Evolutionary conservation across 441 rosid genomes (phyloP).

Genomic region (Gossypium gossypioides): DNA sequence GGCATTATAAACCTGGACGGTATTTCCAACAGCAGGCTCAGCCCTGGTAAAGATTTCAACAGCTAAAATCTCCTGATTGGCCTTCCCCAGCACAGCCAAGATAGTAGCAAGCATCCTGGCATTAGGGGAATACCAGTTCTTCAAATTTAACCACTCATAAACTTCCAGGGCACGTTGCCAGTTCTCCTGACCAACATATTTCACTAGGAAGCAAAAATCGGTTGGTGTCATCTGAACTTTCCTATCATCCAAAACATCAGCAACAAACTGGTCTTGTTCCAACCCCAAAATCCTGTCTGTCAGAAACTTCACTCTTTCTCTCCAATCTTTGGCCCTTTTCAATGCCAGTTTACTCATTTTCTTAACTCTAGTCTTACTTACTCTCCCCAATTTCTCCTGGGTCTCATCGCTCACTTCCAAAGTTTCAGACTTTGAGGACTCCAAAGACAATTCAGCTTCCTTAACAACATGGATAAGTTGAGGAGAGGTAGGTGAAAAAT

Average conservation of each 20-base stretch:
- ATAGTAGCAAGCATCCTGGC: slow-evolving; percentile 79
- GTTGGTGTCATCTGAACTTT: slow-evolving; percentile 84
- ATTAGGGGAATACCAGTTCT: slow-evolving; percentile 73
- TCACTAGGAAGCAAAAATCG: slow-evolving; percentile 77
- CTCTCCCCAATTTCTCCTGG: slow-evolving; percentile 33
- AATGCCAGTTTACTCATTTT: slow-evolving; percentile 78
- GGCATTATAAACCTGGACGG: slow-evolving; percentile 83
- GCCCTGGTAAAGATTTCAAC: slow-evolving; percentile 59
- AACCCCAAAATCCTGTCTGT: slow-evolving; percentile 54
- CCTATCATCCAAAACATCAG: slow-evolving; percentile 64
- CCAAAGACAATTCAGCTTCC: slow-evolving; percentile 13
- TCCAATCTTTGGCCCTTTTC: slow-evolving; percentile 81
- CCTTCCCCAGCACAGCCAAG: slow-evolving; percentile 74
- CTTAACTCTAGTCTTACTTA: slow-evolving; percentile 54
- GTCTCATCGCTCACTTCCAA: slow-evolving; percentile 28
- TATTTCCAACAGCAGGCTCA: slow-evolving; percentile 48
- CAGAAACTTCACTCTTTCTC: slow-evolving; percentile 59
- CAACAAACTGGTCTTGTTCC: slow-evolving; percentile 58
- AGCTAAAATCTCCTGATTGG: slow-evolving; percentile 69
- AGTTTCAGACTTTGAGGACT: slow-evolving; percentile 9
- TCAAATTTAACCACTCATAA: slow-evolving; percentile 83
- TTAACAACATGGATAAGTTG: slow-evolving; percentile 18
- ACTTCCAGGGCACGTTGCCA: slow-evolving; percentile 95
- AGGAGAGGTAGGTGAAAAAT: slow-evolving; percentile 22
- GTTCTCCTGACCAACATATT: slow-evolving; percentile 64